Evolutionary conservation across 257 asterid genomes (phyloP).

Genomic region (Nicotiana sylvestris): DNA sequence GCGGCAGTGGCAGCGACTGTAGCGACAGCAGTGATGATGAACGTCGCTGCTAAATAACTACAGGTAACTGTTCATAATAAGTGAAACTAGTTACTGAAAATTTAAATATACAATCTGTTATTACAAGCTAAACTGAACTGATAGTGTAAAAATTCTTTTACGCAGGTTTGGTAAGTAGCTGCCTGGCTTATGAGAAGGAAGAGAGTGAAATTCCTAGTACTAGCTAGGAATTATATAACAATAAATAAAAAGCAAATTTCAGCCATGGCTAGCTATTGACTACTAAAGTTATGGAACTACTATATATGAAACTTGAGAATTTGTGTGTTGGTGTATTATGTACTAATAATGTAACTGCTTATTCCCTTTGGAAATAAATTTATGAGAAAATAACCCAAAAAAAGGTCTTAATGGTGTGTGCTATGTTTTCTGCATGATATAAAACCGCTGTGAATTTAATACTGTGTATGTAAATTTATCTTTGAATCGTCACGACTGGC

Average conservation of each 20-base stretch:
- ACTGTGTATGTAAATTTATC: too few species aligned
- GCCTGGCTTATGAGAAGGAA: not conserved
- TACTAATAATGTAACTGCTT: not conserved
- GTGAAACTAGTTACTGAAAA: not conserved
- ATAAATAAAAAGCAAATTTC: not conserved
- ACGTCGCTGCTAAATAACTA: not conserved
- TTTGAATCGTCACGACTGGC: too few species aligned
- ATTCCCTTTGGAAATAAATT: not conserved
- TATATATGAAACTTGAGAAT: not conserved
- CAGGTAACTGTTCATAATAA: not conserved
- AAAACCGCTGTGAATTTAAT: too few species aligned
- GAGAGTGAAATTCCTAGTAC: not conserved
- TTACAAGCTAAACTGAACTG: not conserved
- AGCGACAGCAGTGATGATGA: slow-evolving; percentile 7
- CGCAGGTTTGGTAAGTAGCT: not conserved
- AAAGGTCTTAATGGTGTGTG: too few species aligned
- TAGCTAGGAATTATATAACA: not conserved
- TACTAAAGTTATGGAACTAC: not conserved
- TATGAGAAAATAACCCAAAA: not conserved
- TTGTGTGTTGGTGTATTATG: not conserved
- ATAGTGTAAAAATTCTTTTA: not conserved
- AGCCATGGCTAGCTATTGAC: not conserved
- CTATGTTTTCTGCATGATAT: too few species aligned
- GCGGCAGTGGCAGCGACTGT: not conserved
- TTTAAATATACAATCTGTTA: not conserved